Evolutionary conservation across 305 asterid genomes (phyloP).

Genomic region (Ajuga reptans): DNA sequence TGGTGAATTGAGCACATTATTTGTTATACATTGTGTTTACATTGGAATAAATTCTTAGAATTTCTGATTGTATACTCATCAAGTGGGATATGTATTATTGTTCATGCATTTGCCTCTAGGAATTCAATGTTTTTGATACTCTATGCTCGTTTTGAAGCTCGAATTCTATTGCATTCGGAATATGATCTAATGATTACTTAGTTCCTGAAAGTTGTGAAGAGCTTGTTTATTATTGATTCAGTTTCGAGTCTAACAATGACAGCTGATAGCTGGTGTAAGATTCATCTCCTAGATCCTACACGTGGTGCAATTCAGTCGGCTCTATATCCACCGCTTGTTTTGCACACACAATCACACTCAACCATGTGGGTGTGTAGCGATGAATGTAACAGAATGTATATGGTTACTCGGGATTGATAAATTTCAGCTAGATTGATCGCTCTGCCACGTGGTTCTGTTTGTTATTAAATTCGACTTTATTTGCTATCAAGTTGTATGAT

Average conservation of each 20-base stretch:
- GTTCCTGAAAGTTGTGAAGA: neutral
- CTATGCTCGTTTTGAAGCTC: neutral
- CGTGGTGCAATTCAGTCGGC: neutral
- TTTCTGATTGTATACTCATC: neutral
- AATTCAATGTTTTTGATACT: neutral
- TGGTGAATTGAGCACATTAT: neutral
- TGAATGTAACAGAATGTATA: neutral
- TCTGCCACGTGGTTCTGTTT: neutral
- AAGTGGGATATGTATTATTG: neutral
- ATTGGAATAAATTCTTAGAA: neutral
- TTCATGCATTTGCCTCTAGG: conserved; percentile 1
- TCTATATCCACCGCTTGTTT: neutral
- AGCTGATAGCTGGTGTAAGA: neutral
- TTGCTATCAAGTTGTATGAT: neutral
- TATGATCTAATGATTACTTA: neutral
- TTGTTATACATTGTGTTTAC: neutral
- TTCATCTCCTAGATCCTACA: neutral
- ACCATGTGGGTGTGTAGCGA: neutral
- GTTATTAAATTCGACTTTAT: neutral
- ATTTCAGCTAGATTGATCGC: neutral
- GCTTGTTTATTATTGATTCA: neutral
- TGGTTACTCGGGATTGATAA: neutral
- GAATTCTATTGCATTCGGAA: neutral
- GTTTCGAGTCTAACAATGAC: neutral
- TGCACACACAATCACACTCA: neutral